Conservation (phyloP, 2,329 filamentous ascomycete genomes). For the Aspergillus aculeatinus region DNA sequence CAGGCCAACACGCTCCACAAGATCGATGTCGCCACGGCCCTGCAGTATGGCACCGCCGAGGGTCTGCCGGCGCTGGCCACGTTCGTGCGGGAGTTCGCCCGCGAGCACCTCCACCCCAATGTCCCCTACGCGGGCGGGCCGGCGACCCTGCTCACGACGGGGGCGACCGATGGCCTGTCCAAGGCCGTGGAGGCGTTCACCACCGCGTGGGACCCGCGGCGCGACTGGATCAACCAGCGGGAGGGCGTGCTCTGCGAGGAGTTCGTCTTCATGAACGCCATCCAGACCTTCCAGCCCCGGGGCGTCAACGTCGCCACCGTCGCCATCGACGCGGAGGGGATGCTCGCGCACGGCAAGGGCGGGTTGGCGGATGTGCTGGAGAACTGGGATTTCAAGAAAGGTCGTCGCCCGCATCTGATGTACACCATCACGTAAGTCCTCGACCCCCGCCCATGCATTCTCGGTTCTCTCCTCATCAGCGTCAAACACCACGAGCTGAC, state of each 20-base stretch:
- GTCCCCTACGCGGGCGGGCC: slow-evolving; percentile 75
- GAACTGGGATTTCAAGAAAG: slow-evolving; percentile 75
- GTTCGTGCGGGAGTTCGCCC: slow-evolving; percentile 76
- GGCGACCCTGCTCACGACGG: slow-evolving; percentile 76
- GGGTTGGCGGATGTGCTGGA: slow-evolving; percentile 74
- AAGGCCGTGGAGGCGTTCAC: slow-evolving; percentile 75
- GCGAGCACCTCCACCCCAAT: slow-evolving; percentile 74
- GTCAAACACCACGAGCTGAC: slow-evolving; percentile 6
- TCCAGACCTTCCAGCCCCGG: slow-evolving; percentile 65
- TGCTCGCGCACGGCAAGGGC: slow-evolving; percentile 70
- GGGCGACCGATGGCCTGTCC: slow-evolving; percentile 79
- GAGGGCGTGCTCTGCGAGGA: slow-evolving; percentile 77
- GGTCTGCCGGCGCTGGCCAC: slow-evolving; percentile 77
- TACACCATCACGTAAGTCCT: slow-evolving; percentile 80
- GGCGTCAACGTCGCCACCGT: slow-evolving; percentile 74
- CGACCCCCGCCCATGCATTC: not conserved
- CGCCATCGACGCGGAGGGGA: slow-evolving; percentile 74
- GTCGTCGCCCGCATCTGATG: slow-evolving; percentile 76
- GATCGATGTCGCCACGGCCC: slow-evolving; percentile 76
- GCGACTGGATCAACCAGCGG: slow-evolving; percentile 66
- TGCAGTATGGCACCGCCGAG: slow-evolving; percentile 82
- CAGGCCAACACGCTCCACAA: slow-evolving; percentile 62
- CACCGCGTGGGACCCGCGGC: slow-evolving; percentile 70
- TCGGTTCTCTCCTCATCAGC: too few species aligned
- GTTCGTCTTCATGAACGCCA: slow-evolving; percentile 76